Evolutionary conservation across 305 asterid species (phyloP), one percentile per base, ranked within the genome.

Genomic region (Solanum hybrid): DNA sequence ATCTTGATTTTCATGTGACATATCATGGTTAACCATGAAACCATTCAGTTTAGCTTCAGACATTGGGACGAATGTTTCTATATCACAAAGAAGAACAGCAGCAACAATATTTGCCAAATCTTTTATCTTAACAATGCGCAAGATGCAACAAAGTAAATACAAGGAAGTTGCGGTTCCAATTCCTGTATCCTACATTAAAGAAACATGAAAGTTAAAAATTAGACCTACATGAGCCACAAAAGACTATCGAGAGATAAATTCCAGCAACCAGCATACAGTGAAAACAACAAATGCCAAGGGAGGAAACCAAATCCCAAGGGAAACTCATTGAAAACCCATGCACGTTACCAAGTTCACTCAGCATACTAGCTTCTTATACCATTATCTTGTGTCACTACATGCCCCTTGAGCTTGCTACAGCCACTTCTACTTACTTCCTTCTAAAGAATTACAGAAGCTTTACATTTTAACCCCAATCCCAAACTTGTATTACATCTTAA

Each of bases 91-190:
- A 92, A 97, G 96, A 89, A 98, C 95, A 90, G 97, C 96, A 90
- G 98, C 99, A 92, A 97, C 94, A 91, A 90, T 97, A 93, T 95
- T 96, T 82, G 99, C 97, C 93, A 97, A 95, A 92, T 97, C 99
- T 94, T 97, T 97, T 94, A 97, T 97, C 93, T 97, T 97, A 92
- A 97, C 94, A 83, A 97, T 97, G 94, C 96, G 99, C 94, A 97
- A 92, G 92, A 97, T 96, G 96, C 98, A 96, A 93, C 98, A 96
- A 90, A 97, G 98, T 90, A 97, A 94, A 95, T 97, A 97, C 89
- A 95, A 94, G 89, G 98, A 95, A 88, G 98, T 93, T 93, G 93
- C 94, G 87, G 96, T 95, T 91, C 97, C 97, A 91, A 95, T 94
- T 92, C 93, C 93, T 84, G 94, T 90, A 93, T 93, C 99, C 98